Evolutionary conservation across 106 monocot species (phyloP).

Genomic region (Narthecium ossifragum): DNA sequence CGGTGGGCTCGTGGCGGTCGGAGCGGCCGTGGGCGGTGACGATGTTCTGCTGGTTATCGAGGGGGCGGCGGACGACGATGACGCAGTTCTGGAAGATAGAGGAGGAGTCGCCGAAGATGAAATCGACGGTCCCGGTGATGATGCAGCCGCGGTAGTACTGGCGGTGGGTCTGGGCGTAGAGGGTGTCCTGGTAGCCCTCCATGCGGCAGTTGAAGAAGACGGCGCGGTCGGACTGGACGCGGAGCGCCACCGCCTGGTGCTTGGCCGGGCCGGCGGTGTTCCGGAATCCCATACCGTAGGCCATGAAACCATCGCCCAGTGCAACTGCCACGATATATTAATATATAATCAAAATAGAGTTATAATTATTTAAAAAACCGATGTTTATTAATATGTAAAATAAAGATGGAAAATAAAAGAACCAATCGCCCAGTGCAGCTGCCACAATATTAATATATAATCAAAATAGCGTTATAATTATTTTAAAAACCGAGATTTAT

Average conservation of each 20-base stretch:
- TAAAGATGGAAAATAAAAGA: neutral
- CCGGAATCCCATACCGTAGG: constrained; percentile 28
- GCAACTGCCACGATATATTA: constrained; percentile 26
- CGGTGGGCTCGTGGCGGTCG: constrained; percentile 61
- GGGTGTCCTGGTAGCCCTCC: constrained; percentile 79
- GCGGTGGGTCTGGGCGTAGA: constrained; percentile 59
- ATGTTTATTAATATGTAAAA: neutral
- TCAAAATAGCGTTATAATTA: neutral
- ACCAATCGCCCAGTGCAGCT: constrained; percentile 24
- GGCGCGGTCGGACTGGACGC: constrained; percentile 53
- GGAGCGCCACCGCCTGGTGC: constrained; percentile 70
- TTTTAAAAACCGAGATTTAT: neutral
- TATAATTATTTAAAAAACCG: too few species aligned
- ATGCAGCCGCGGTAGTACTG: constrained; percentile 79
- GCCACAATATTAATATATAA: constrained; percentile 1
- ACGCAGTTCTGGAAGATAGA: constrained; percentile 77
- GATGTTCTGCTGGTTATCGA: constrained; percentile 39
- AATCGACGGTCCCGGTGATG: constrained; percentile 76
- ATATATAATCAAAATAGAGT: too few species aligned
- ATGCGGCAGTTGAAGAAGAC: constrained; percentile 61
- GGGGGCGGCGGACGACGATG: constrained; percentile 53
- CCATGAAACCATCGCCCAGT: constrained; percentile 34
- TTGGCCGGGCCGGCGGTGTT: constrained; percentile 62
- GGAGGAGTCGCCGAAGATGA: constrained; percentile 84
- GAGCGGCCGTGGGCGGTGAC: constrained; percentile 59